These are phyloP conservation scores for Striga asiatica DNA, from an alignment of 257 asterid species.

Conservation along the genomic window DNA sequence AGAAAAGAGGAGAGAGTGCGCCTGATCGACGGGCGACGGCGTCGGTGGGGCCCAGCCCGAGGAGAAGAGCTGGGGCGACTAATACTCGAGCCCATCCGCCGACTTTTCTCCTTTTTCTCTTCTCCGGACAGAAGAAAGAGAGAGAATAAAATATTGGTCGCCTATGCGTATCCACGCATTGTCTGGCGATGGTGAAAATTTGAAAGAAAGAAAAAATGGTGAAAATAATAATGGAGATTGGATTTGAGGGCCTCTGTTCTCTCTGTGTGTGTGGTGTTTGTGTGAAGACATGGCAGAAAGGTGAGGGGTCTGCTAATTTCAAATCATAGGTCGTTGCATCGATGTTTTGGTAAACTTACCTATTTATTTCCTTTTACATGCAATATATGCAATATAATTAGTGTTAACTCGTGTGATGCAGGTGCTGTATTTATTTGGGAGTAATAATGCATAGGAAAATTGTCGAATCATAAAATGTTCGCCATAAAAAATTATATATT, in stretches of 20 bases:
- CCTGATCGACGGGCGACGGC: conserved; percentile 23
- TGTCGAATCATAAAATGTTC: too few relatives aligned
- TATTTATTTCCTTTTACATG: too few relatives aligned
- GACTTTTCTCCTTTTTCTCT: conserved; percentile 16
- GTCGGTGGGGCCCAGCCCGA: conserved; percentile 18
- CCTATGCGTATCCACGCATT: conserved; percentile 9
- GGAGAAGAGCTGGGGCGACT: conserved; percentile 27
- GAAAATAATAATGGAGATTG: conserved; percentile 21
- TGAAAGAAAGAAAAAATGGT: conserved; percentile 7
- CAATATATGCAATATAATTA: too few relatives aligned
- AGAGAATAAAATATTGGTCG: conserved; percentile 3
- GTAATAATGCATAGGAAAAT: too few relatives aligned
- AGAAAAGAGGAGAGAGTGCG: conserved; percentile 38
- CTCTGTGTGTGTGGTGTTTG: too few relatives aligned
- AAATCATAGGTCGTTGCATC: not conserved
- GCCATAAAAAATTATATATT: too few relatives aligned
- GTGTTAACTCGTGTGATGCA: too few relatives aligned
- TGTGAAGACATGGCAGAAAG: conserved; percentile 14
- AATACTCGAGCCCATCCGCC: conserved; percentile 38
- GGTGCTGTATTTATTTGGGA: too few relatives aligned
- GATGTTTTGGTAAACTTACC: not conserved
- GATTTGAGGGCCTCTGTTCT: conserved; percentile 8
- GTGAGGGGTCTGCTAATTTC: conserved; percentile 14
- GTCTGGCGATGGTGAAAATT: conserved; percentile 12
- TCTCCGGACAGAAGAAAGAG: conserved; percentile 16